These are phyloP conservation scores for Agroathelia rolfsii DNA, from an alignment of 1,284 basidiomycete genomes.

Conservation along the genomic window DNA sequence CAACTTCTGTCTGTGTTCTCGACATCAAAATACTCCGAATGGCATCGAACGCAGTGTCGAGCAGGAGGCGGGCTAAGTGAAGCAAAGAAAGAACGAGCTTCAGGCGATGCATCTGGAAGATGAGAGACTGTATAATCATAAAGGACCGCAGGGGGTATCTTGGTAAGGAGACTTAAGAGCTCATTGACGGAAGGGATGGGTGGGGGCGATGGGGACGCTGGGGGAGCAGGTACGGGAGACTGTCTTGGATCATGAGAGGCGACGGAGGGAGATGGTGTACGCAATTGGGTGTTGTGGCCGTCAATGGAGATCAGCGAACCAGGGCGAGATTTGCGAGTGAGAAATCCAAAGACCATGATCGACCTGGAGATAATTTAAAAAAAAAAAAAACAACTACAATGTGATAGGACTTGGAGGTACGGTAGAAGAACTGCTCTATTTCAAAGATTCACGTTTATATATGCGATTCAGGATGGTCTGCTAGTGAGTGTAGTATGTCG, in stretches of 20 bases:
- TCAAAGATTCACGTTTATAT: too few species aligned
- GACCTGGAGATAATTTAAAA: too few species aligned
- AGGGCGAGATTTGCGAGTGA: slow-evolving; percentile 28
- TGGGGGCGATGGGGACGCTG: slow-evolving; percentile 12
- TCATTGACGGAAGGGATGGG: slow-evolving; percentile 27
- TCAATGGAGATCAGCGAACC: slow-evolving; percentile 8
- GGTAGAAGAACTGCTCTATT: too few species aligned
- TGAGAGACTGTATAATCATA: slow-evolving; percentile 50
- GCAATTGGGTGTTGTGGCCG: slow-evolving; percentile 24
- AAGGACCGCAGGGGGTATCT: slow-evolving; percentile 56
- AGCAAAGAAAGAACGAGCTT: slow-evolving; percentile 36
- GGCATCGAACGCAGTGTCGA: slow-evolving; percentile 66
- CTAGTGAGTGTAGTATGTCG: too few species aligned
- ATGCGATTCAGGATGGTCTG: too few species aligned
- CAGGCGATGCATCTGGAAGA: slow-evolving; percentile 23
- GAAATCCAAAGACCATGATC: slow-evolving; percentile 43
- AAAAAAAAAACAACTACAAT: too few species aligned
- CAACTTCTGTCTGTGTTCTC: slow-evolving; percentile 48
- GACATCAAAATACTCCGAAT: slow-evolving; percentile 47
- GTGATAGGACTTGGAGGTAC: too few species aligned
- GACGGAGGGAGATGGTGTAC: slow-evolving; percentile 44
- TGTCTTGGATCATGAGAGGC: slow-evolving; percentile 17
- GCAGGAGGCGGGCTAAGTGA: slow-evolving; percentile 51
- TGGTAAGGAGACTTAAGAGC: slow-evolving; percentile 40
- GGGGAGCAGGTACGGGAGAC: slow-evolving; percentile 9